phyloP scores from a whole-genome alignment of 78 protist genomes.

The Paratrimastix pyriformis region DNA sequence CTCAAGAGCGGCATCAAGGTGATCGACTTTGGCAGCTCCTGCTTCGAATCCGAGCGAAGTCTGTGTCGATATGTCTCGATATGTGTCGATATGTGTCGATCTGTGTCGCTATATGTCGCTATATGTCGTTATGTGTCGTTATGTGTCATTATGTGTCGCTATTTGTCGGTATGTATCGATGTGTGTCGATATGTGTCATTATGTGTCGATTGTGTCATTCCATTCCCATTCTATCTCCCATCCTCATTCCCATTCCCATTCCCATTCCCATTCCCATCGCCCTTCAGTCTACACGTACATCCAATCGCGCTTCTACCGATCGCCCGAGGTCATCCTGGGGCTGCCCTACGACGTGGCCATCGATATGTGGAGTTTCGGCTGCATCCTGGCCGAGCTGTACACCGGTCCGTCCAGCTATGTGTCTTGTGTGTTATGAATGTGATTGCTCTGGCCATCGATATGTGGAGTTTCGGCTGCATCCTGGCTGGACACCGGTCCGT shows the following conservation, averaged over 20 bases:
- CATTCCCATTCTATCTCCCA: not conserved
- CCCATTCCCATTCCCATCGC: too few species aligned
- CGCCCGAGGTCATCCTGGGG: conserved; percentile 88
- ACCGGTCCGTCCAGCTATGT: conserved; percentile 29
- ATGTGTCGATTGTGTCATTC: not conserved
- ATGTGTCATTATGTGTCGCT: too few species aligned
- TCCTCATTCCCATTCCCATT: too few species aligned
- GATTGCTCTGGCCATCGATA: conserved; percentile 89
- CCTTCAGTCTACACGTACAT: conserved; percentile 69
- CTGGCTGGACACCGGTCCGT: too few species aligned
- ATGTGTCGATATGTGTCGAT: too few species aligned
- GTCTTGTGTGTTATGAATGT: too few species aligned
- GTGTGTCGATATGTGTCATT: too few species aligned
- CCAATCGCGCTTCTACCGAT: conserved; percentile 79
- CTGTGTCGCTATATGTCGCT: too few species aligned
- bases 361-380: conserved; percentile 97
- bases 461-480: conserved; percentile 95
- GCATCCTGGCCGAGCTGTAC: conserved; percentile 85
- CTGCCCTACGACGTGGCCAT: conserved; percentile 70
- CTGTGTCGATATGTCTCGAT: too few species aligned
- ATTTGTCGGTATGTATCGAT: too few species aligned
- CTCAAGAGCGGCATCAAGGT: conserved; percentile 51
- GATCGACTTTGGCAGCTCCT: conserved; percentile 81
- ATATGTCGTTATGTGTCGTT: too few species aligned
- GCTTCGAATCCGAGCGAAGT: conserved; percentile 77